Percentiles rank a stretch among this genome's conserved stretches.
Conservation (phyloP, 2,329 filamentous ascomycete genomes). For the Arthroderma sp. region DNA sequence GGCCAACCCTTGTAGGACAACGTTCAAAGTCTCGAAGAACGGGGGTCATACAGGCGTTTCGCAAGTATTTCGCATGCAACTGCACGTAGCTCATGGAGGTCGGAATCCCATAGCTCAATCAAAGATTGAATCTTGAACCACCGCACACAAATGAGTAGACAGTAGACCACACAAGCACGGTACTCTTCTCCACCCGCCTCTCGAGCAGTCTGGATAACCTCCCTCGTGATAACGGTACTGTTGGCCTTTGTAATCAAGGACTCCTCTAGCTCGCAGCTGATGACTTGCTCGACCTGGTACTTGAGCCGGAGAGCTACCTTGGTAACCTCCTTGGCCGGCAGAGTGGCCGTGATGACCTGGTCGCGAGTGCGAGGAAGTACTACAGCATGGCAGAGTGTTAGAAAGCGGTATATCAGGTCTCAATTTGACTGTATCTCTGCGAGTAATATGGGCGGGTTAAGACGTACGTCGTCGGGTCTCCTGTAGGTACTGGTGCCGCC, state of each 20-base stretch:
- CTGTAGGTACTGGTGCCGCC: conserved; percentile 23
- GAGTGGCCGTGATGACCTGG: conserved; percentile 45
- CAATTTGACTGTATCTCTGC: background rate
- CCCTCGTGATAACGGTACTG: conserved; percentile 68
- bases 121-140: conserved; percentile 71
- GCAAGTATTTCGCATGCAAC: conserved; percentile 83
- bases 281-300: conserved; percentile 75
- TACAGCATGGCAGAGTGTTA: conserved; percentile 13
- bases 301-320: conserved; percentile 81
- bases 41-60: conserved; percentile 50
- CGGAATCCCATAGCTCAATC: conserved; percentile 83
- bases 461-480: conserved; percentile 32
- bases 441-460: background rate
- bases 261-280: conserved; percentile 81
- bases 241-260: conserved; percentile 64
- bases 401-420: background rate
- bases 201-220: conserved; percentile 68
- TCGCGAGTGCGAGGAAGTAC: conserved; percentile 33
- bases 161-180: conserved; percentile 69
- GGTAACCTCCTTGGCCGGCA: conserved; percentile 69
- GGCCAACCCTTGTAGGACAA: background rate
- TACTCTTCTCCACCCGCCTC: conserved; percentile 68
- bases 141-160: conserved; percentile 59
- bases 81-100: conserved; percentile 66
- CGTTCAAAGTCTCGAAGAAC: background rate